Conservation (phyloP, 345 rosid genomes). For the Brassica incana region DNA sequence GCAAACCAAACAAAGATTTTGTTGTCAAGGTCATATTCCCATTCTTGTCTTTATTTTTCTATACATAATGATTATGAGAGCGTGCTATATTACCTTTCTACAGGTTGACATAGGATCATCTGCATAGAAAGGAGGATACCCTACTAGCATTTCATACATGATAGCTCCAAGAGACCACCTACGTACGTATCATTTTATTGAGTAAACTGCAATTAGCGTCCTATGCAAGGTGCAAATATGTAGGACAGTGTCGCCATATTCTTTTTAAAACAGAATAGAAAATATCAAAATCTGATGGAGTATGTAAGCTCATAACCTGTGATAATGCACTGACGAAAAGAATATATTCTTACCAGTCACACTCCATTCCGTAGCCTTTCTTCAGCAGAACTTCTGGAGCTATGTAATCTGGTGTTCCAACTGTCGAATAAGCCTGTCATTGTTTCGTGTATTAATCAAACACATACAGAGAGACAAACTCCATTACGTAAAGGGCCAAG, state of each 20-base stretch:
- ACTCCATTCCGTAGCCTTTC: conserved; percentile 98
- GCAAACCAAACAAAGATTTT: conserved; percentile 21
- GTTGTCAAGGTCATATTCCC: background rate
- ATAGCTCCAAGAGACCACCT: conserved; percentile 99
- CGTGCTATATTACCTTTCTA: conserved; percentile 61
- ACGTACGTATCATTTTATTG: conserved; percentile 31
- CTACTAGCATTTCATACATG: conserved; percentile 96
- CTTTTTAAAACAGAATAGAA: background rate
- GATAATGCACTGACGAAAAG: background rate
- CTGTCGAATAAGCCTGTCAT: conserved; percentile 94
- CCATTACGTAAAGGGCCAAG: background rate
- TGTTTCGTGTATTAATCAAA: conserved; percentile 22
- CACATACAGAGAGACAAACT: background rate
- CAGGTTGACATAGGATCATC: conserved; percentile 98
- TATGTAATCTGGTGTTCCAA: conserved; percentile 96
- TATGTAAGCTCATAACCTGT: background rate
- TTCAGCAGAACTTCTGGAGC: conserved; percentile 95
- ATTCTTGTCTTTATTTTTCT: conserved; percentile 2
- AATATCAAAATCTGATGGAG: background rate
- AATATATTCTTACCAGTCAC: conserved; percentile 65
- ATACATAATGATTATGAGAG: background rate
- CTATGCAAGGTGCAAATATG: background rate
- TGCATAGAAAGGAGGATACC: conserved; percentile 97
- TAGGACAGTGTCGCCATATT: background rate
- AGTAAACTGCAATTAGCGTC: conserved; percentile 3